These are phyloP conservation scores for Dactylellina sp. DNA, from an alignment of 2,329 filamentous ascomycete species.

Conservation along the genomic window DNA sequence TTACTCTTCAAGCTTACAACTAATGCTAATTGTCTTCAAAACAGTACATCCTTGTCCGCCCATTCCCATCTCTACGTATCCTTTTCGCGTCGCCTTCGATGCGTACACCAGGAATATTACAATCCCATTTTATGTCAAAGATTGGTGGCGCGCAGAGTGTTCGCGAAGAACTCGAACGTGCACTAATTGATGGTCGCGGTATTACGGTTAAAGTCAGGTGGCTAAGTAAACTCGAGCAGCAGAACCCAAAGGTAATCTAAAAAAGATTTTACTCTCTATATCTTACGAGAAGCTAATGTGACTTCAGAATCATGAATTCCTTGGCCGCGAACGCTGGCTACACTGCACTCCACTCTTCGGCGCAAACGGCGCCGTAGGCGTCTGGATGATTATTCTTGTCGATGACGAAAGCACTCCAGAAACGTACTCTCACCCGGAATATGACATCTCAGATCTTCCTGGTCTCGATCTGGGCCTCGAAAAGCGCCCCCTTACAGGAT, in stretches of 20 bases:
- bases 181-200: slow-evolving; percentile 75
- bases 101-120: slow-evolving; percentile 75
- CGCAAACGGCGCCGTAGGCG: slow-evolving; percentile 75
- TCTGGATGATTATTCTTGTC: slow-evolving; percentile 82
- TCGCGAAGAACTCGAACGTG: slow-evolving; percentile 68
- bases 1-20: slow-evolving; percentile 2
- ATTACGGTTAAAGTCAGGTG: slow-evolving; percentile 81
- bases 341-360: slow-evolving; percentile 80
- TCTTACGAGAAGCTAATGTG: neutral
- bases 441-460: slow-evolving; percentile 36
- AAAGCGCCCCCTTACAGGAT: slow-evolving; percentile 23
- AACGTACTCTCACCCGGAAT: slow-evolving; percentile 19
- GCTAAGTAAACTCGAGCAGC: slow-evolving; percentile 68
- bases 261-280: neutral
- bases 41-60: slow-evolving; percentile 74
- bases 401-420: slow-evolving; percentile 64
- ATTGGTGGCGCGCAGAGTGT: slow-evolving; percentile 68
- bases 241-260: slow-evolving; percentile 43
- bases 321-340: slow-evolving; percentile 77
- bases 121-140: slow-evolving; percentile 70
- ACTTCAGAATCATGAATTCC: slow-evolving; percentile 61
- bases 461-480: slow-evolving; percentile 24
- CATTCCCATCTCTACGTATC: slow-evolving; percentile 74
- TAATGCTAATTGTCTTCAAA: neutral
- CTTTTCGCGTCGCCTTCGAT: slow-evolving; percentile 77